A percentile compares a stretch with the other conserved stretches of the same genome.
These are phyloP conservation scores for Durusdinium trenchii DNA, from an alignment of 73 alveolate genomes.

Conservation along the genomic window DNA sequence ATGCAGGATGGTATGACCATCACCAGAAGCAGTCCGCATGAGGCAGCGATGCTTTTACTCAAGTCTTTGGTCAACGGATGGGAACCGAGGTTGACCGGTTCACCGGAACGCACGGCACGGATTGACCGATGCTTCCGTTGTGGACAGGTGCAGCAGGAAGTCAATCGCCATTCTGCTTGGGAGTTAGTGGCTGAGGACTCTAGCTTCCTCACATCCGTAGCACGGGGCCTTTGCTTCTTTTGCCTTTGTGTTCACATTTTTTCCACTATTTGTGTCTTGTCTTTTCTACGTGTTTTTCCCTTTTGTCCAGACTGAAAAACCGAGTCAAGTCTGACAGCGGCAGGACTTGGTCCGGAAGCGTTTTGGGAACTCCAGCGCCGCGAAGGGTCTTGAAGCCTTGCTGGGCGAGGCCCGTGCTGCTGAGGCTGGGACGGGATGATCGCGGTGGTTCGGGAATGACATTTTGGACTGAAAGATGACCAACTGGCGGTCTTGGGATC, in stretches of 20 bases:
- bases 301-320: too few species aligned
- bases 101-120: too few species aligned
- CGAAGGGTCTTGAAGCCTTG: slow-evolving; percentile 18
- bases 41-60: not conserved
- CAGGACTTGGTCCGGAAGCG: slow-evolving; percentile 62
- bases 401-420: slow-evolving; percentile 48
- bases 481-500: too few species aligned
- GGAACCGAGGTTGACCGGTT: not conserved
- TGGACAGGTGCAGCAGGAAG: not conserved
- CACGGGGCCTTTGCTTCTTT: too few species aligned
- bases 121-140: not conserved
- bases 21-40: not conserved
- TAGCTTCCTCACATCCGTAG: too few species aligned
- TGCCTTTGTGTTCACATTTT: too few species aligned
- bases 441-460: not conserved
- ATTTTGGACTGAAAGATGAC: too few species aligned
- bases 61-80: not conserved
- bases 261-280: too few species aligned
- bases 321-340: not conserved
- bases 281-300: too few species aligned
- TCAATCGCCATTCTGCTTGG: not conserved
- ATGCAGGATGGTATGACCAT: not conserved
- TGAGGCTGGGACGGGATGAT: not conserved
- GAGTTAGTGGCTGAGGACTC: not conserved
- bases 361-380: slow-evolving; percentile 30